Base-by-base conservation (phyloP, 176 grass and related monocot species). In the Poa annua region DNA sequence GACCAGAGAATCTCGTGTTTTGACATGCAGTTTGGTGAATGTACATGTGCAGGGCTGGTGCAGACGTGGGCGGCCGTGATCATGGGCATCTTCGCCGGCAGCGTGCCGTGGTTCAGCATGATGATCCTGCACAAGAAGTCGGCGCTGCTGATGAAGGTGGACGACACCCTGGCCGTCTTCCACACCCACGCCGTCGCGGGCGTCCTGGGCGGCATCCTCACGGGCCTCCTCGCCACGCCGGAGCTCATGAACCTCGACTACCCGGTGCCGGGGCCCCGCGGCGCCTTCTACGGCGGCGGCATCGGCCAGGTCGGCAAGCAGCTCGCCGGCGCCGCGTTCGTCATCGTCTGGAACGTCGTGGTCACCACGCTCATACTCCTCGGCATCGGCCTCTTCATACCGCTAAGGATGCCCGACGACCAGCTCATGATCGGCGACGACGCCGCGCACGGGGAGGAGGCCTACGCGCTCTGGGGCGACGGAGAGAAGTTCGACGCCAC, bases 71-170 rank as follows among this genome's bases (percentile, higher is more conserved):
- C 92, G 24, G 89, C 92, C 0, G 82, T 94, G 50, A 11, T 94
- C 13, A 89, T 91, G 66, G 92, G 92, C 68, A 7, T 91, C 8
- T 91, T 86, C 79, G 87, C 89, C 19, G 92, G 92, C 4, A 94
- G 92, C 79, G 72, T 94, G n/a, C 92, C 92, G 12, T 94, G 92
- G 92, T 94, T 94, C 76, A 91, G 86, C 39, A 94, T 94, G 92
- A 94, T 94, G 92, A 87, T 94, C 84, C 92, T 94, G 59, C 92
- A 89, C 80, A 94, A 94, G 82, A 94, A 94, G 42, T 89, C 84
- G 25, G 66, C 89, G 4, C 89, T 94, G 50, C 92, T 94, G 11
- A 90, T 86, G 76, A 75, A 71, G 22, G 89, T 94, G 9, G 92
- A 94, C 65, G 92, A 94, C 76, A 94, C 92, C 0, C 92, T 94